Evolutionary conservation across 257 asterid genomes (phyloP).

Genomic region (Solanum sitiens): DNA sequence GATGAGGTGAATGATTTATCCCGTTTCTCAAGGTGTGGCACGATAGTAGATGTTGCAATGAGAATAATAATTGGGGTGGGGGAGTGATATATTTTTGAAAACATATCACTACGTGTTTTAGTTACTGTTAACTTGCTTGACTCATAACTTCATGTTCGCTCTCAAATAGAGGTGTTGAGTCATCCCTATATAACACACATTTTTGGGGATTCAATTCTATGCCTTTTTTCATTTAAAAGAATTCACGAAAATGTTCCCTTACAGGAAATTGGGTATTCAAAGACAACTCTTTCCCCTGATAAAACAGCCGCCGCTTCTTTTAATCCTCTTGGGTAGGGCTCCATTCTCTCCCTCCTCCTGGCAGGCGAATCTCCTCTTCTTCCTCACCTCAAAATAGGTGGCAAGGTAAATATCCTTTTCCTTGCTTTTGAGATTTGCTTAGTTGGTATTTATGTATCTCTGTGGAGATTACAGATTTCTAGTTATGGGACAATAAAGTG

Average conservation of each 20-base stretch:
- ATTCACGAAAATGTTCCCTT: background rate
- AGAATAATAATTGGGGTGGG: background rate
- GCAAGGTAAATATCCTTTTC: background rate
- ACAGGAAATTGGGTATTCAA: background rate
- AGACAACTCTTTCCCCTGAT: background rate
- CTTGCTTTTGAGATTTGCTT: background rate
- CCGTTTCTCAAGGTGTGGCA: background rate
- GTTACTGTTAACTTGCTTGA: background rate
- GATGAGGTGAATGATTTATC: slow-evolving; percentile 53
- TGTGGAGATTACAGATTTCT: background rate
- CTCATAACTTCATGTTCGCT: background rate
- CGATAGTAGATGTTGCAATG: background rate
- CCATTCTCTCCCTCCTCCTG: background rate
- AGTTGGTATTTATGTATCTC: background rate
- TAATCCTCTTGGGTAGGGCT: background rate
- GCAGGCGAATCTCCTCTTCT: background rate
- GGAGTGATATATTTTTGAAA: background rate
- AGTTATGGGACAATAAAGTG: background rate
- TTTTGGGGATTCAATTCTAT: background rate
- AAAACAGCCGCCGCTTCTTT: background rate
- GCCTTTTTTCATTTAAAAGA: background rate
- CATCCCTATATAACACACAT: background rate
- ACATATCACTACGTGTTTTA: background rate
- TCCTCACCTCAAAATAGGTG: background rate
- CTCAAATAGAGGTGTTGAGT: background rate